These are phyloP conservation scores for Isabelozyma heimii DNA, from an alignment of 805 yeast species.

Conservation along the genomic window DNA sequence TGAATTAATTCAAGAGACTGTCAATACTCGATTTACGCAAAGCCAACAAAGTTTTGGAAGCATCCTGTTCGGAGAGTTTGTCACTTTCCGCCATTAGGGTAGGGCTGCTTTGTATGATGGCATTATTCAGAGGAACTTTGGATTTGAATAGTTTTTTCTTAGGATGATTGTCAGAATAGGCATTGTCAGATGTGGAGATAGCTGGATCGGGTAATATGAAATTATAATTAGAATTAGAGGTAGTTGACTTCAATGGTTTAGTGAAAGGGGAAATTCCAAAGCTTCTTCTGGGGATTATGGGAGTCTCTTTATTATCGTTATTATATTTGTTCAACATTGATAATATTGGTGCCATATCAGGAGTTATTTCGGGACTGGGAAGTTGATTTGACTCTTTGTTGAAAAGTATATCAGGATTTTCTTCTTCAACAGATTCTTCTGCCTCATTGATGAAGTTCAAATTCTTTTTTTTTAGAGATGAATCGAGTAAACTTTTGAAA, in stretches of 20 bases:
- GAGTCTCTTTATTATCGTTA: slow-evolving; percentile 1
- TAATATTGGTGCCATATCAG: slow-evolving; percentile 34
- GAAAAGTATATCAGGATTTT: not conserved
- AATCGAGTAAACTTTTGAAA: slow-evolving; percentile 34
- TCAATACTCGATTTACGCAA: slow-evolving; percentile 42
- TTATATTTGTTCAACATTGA: slow-evolving; percentile 23
- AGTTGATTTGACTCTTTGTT: slow-evolving; percentile 7
- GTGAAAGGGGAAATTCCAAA: slow-evolving; percentile 21
- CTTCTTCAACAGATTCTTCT: slow-evolving; percentile 1
- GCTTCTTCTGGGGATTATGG: not conserved
- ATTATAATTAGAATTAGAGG: slow-evolving; percentile 6
- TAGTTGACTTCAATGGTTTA: slow-evolving; percentile 19
- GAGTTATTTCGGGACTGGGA: slow-evolving; percentile 36
- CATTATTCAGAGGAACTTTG: slow-evolving; percentile 22
- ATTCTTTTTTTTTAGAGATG: not conserved
- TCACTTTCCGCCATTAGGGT: slow-evolving; percentile 4
- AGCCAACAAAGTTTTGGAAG: slow-evolving; percentile 36
- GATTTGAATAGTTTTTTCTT: slow-evolving; percentile 30
- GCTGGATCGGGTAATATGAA: slow-evolving; percentile 44
- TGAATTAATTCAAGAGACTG: slow-evolving; percentile 32
- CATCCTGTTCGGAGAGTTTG: slow-evolving; percentile 27
- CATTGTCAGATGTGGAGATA: slow-evolving; percentile 9
- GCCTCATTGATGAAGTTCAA: not conserved
- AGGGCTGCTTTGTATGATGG: slow-evolving; percentile 9
- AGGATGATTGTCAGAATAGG: slow-evolving; percentile 8